Evolutionary conservation across 345 rosid species (phyloP), one percentile per base, ranked within the genome.

Genomic region (Boechera retrofracta): DNA sequence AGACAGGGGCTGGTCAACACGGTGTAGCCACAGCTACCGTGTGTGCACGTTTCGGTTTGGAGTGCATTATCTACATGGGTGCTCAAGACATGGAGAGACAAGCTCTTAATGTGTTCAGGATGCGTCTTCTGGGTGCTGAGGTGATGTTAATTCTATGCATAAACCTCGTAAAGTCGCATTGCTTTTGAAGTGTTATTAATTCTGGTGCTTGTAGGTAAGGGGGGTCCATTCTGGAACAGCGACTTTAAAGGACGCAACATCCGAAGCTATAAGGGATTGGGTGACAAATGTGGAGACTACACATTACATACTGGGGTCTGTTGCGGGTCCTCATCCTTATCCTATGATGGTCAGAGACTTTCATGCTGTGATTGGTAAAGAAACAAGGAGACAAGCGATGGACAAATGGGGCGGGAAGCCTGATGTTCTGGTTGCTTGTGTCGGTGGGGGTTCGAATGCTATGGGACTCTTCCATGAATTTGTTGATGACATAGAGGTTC

Each of bases 331-430:
- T 49, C 98, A 95, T 83, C 99, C 98, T 41, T 95, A 88, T 65
- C 99, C 98, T 13, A 89, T 91, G 96, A 91, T 95, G 98, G 99
- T 95, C 5, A 82, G 99, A 77, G 97, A 95, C 56, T 95, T 92
- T 71, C 98, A 95, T 80, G 92, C 90, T 2, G 89, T 95, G 81
- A 95, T 95, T 42, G 99, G 98, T 29, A 84, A 82, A 74, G 98
- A 95, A 80, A 95, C 99, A 41, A 88, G 96, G 78, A 88, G 58
- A 73, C 96, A 95, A 70, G 97, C 99, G 0, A 73, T 83, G 79
- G 91, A 92, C 69, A 92, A 90, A 82, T 95, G 98, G 99, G 99
- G 99, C 32, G 91, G 98, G 65, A 95, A 89, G 82, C 99, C 98
- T 28, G 99, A 95, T 83, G 89, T 92, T 12, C 79, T 95, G 64